phyloP scores from a whole-genome alignment of 306 rosid species.

The Casuarina cunninghamiana region DNA sequence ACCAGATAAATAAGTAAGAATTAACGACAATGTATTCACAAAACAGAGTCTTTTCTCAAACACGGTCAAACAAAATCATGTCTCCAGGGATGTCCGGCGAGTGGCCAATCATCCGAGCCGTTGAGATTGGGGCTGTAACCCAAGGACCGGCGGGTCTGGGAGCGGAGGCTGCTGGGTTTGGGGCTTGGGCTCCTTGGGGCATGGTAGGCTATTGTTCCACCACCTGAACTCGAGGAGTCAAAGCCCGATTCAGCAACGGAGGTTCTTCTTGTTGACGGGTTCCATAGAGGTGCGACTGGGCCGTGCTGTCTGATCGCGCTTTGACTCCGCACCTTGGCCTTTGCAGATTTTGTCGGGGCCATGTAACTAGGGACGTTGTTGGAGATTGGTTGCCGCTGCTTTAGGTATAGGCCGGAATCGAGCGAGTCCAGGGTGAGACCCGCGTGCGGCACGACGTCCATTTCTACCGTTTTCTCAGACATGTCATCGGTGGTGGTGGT shows the following conservation, averaged over 20 bases:
- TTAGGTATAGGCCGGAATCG: conserved; percentile 39
- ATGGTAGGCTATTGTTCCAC: conserved; percentile 35
- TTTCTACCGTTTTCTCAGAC: conserved; percentile 80
- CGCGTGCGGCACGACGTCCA: conserved; percentile 45
- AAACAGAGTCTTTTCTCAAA: conserved; percentile 33
- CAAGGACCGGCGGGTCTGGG: conserved; percentile 39
- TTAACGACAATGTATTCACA: conserved; percentile 28
- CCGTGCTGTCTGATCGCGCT: conserved; percentile 43
- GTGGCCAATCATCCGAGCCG: conserved; percentile 62
- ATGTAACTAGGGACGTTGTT: conserved; percentile 69
- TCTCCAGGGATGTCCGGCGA: conserved; percentile 58
- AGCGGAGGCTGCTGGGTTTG: conserved; percentile 34
- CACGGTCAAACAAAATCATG: conserved; percentile 35
- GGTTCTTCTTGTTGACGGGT: conserved; percentile 42
- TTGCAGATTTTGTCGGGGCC: conserved; percentile 90
- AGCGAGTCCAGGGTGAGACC: conserved; percentile 30
- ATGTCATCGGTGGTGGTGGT: conserved; percentile 37
- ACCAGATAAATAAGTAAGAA: conserved; percentile 20
- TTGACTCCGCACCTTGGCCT: conserved; percentile 68
- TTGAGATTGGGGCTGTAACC: conserved; percentile 45
- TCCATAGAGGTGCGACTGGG: conserved; percentile 59
- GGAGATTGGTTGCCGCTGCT: conserved; percentile 25
- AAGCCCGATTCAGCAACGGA: conserved; percentile 33
- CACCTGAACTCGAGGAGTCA: conserved; percentile 64
- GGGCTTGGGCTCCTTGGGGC: conserved; percentile 67